Percentiles rank a stretch among this genome's conserved stretches.
phyloP scores from a whole-genome alignment of 2,329 filamentous ascomycete species.

The Boeremia lycopersici region DNA sequence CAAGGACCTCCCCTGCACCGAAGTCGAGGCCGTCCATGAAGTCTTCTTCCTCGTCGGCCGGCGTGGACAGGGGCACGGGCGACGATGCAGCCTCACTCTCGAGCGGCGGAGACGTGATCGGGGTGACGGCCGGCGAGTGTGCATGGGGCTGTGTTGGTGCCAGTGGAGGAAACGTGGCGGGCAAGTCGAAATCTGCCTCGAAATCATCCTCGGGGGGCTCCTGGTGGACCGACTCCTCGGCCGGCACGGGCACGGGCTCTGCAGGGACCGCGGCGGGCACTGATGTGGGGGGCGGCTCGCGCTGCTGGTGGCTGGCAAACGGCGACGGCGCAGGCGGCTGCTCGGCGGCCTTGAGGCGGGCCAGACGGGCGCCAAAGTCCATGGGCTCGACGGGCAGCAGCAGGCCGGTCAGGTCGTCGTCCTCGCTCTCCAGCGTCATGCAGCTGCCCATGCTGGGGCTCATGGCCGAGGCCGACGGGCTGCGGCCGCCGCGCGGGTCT shows the following conservation, averaged over 20 bases:
- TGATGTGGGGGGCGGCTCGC: slow-evolving; percentile 37
- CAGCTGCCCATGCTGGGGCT: slow-evolving; percentile 93
- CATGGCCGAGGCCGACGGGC: slow-evolving; percentile 85
- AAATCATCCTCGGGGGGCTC: slow-evolving; percentile 16
- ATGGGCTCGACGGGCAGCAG: slow-evolving; percentile 82
- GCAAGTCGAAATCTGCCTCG: slow-evolving; percentile 20
- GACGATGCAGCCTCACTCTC: slow-evolving; percentile 27
- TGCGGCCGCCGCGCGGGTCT: slow-evolving; percentile 74
- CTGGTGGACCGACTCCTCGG: slow-evolving; percentile 12
- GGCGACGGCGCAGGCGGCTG: slow-evolving; percentile 29
- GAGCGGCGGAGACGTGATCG: slow-evolving; percentile 23
- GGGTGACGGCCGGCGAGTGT: slow-evolving; percentile 25
- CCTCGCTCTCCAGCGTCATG: slow-evolving; percentile 89
- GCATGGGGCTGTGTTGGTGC: slow-evolving; percentile 4
- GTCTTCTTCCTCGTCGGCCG: slow-evolving; percentile 64
- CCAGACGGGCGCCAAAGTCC: slow-evolving; percentile 79
- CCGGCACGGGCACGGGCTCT: slow-evolving; percentile 19
- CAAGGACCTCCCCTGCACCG: slow-evolving; percentile 80
- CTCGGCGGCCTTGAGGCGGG: slow-evolving; percentile 66
- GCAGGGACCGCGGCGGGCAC: slow-evolving; percentile 29
- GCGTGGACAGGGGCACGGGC: slow-evolving; percentile 27
- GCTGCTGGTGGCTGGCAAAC: slow-evolving; percentile 21
- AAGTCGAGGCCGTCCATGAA: slow-evolving; percentile 87
- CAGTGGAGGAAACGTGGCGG: slow-evolving; percentile 12
- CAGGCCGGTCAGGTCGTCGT: slow-evolving; percentile 89